phyloP scores from a whole-genome alignment of 129 eudicot species.

The Flaveria robusta region DNA sequence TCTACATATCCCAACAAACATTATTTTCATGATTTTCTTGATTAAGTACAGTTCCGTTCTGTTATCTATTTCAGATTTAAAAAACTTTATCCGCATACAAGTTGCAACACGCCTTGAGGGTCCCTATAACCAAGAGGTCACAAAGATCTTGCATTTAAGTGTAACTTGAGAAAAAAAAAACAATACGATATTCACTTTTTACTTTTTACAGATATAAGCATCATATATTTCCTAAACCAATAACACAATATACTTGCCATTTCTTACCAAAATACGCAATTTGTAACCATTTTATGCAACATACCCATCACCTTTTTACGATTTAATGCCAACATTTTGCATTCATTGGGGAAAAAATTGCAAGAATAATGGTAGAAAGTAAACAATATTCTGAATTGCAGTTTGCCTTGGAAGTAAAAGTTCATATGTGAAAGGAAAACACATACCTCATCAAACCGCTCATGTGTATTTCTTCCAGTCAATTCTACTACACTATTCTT shows the following conservation, averaged over 20 bases:
- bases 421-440: slow-evolving; percentile 11
- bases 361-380: background rate
- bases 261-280: background rate
- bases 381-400: background rate
- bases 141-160: background rate
- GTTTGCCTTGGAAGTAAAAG: background rate
- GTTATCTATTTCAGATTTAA: background rate
- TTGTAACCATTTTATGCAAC: background rate
- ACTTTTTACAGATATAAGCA: background rate
- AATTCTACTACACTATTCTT: slow-evolving; percentile 49
- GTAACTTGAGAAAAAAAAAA: background rate
- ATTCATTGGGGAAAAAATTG: background rate
- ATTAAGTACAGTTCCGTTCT: slow-evolving; percentile 11
- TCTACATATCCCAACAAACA: background rate
- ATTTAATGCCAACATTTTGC: background rate
- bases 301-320: background rate
- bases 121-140: slow-evolving; percentile 6
- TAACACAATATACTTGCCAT: background rate
- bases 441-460: slow-evolving; percentile 67
- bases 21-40: slow-evolving; percentile 1
- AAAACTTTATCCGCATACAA: background rate
- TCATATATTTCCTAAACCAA: background rate
- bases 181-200: background rate
- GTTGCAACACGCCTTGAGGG: background rate
- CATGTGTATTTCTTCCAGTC: slow-evolving; percentile 61